These are phyloP conservation scores for Hypoxylon trugodes DNA, from an alignment of 495 filamentous ascomycete species.

Conservation along the genomic window DNA sequence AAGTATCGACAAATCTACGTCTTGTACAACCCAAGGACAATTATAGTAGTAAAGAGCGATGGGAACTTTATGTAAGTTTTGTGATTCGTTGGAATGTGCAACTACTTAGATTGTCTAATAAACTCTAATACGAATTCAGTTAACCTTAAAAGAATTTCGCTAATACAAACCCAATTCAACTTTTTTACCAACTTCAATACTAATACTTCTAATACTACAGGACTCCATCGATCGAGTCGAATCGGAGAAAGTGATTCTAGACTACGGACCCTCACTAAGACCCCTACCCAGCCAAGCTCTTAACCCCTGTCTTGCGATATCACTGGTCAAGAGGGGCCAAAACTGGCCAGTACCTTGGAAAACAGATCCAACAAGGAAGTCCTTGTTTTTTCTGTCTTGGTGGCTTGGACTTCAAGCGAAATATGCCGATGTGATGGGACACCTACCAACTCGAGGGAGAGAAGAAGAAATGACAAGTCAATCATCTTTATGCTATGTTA, in stretches of 20 bases:
- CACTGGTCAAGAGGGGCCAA: slow-evolving; percentile 1
- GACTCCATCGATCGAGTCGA: slow-evolving; percentile 14
- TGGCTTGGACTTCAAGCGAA: not conserved
- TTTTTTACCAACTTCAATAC: slow-evolving; percentile 11
- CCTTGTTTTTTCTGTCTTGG: slow-evolving; percentile 3
- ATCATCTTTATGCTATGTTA: slow-evolving; percentile 7
- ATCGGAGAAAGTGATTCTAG: slow-evolving; percentile 31
- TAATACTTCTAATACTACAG: not conserved
- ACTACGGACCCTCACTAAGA: not conserved
- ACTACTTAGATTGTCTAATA: not conserved
- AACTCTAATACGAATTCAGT: not conserved
- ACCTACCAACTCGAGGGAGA: not conserved
- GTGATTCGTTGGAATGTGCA: slow-evolving; percentile 19
- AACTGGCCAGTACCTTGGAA: no score
- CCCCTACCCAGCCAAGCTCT: not conserved
- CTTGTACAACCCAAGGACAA: no score
- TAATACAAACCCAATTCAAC: slow-evolving; percentile 28
- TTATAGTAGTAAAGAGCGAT: not conserved
- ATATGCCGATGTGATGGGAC: slow-evolving; percentile 17
- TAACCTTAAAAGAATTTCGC: slow-evolving; percentile 26
- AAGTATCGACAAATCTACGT: no score
- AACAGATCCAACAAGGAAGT: slow-evolving; percentile 7
- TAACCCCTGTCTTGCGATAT: slow-evolving; percentile 2
- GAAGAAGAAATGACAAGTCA: slow-evolving; percentile 29
- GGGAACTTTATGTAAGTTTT: slow-evolving; percentile 4